These are phyloP conservation scores for Hebeloma cylindrosporum DNA, from an alignment of 768 basidiomycete species.

Conservation along the genomic window DNA sequence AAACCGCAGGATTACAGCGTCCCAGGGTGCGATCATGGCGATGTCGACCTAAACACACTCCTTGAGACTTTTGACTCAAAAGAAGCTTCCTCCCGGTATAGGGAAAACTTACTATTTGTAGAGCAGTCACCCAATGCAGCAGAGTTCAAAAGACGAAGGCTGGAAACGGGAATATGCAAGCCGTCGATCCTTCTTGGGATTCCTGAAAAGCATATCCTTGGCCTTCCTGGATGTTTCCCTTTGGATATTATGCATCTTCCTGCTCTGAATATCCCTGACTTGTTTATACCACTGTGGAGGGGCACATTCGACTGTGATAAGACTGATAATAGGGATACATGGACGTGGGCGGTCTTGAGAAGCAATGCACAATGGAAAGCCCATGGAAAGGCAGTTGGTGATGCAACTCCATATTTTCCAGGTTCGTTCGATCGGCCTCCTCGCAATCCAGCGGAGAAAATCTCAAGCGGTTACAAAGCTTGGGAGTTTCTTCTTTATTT, in stretches of 20 bases:
- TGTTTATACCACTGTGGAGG: constrained; percentile 36
- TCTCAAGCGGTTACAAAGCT: constrained; percentile 40
- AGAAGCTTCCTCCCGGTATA: constrained; percentile 12
- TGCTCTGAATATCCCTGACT: constrained; percentile 39
- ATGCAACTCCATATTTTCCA: constrained; percentile 21
- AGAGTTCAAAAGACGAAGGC: constrained; percentile 17
- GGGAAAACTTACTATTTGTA: too few species aligned
- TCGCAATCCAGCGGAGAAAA: constrained; percentile 33
- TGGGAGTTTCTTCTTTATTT: constrained; percentile 34
- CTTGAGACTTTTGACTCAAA: constrained; percentile 20
- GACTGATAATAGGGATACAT: constrained; percentile 8
- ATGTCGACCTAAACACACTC: constrained; percentile 10
- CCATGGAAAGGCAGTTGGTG: constrained; percentile 17
- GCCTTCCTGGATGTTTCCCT: constrained; percentile 34
- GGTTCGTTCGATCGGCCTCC: constrained; percentile 27
- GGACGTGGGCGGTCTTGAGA: constrained; percentile 33
- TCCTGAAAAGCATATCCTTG: constrained; percentile 20
- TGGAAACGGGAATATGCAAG: constrained; percentile 33
- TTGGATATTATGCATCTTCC: constrained; percentile 46
- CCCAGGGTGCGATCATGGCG: constrained; percentile 20
- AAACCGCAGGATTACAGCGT: constrained; percentile 29
- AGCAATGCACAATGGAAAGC: constrained; percentile 32
- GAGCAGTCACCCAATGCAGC: constrained; percentile 13
- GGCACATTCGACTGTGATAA: constrained; percentile 27
- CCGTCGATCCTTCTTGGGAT: constrained; percentile 39